phyloP scores from a whole-genome alignment of 129 eudicot species.

The Flaveria ramosissima region DNA sequence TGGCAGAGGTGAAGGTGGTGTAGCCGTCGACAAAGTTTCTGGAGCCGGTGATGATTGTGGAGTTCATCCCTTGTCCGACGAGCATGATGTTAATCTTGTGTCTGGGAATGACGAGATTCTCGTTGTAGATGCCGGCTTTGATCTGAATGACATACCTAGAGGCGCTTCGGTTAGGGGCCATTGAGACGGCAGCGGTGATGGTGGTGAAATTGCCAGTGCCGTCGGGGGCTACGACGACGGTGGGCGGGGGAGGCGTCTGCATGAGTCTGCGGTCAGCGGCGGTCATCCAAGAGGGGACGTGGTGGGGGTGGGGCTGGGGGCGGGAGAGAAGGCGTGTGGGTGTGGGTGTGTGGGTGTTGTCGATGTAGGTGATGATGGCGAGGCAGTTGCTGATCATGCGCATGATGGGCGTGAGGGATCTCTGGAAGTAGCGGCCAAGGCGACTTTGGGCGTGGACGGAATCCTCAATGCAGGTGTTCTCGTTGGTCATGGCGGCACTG shows the following conservation, averaged over 20 bases:
- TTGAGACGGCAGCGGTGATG: constrained; percentile 53
- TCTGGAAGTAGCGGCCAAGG: constrained; percentile 42
- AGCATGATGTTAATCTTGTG: constrained; percentile 63
- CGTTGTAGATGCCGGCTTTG: constrained; percentile 62
- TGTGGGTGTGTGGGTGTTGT: constrained; percentile 16
- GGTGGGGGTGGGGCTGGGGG: not conserved
- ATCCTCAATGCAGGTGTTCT: constrained; percentile 81
- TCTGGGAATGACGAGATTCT: constrained; percentile 67
- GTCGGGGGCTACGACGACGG: constrained; percentile 55
- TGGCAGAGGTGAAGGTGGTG: constrained; percentile 80
- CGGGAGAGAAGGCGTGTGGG: constrained; percentile 16
- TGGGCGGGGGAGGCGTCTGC: constrained; percentile 41
- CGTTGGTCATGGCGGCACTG: constrained; percentile 92
- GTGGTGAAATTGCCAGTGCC: constrained; percentile 58
- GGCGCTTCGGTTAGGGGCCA: constrained; percentile 57
- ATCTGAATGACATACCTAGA: constrained; percentile 51
- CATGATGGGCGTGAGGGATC: constrained; percentile 55
- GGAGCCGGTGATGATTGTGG: constrained; percentile 60
- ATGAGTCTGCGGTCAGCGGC: constrained; percentile 44
- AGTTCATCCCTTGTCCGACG: constrained; percentile 79
- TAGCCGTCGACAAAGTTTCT: constrained; percentile 68
- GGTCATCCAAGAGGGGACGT: constrained; percentile 50
- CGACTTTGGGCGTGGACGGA: constrained; percentile 28
- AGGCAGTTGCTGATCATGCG: constrained; percentile 75
- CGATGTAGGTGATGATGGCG: constrained; percentile 58